These are phyloP conservation scores for Vittaforma corneae DNA, from an alignment of 371 early-diverging fungal species.

Conservation along the genomic window DNA sequence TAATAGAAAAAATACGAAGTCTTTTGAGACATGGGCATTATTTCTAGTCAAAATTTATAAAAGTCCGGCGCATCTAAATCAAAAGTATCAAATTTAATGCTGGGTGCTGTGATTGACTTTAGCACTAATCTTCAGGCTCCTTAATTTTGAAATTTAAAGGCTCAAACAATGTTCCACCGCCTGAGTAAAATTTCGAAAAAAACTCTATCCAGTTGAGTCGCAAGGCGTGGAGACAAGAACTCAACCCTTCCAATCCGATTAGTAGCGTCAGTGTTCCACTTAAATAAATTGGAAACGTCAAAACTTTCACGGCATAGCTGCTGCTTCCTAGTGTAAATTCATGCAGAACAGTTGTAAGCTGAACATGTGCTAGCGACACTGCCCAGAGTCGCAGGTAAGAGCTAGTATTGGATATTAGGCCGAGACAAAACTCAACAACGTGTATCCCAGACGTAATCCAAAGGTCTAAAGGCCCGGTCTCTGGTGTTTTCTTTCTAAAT, in stretches of 20 bases:
- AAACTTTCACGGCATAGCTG: slow-evolving; percentile 70
- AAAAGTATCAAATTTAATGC: too few relatives aligned
- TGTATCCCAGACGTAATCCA: slow-evolving; percentile 80
- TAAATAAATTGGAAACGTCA: slow-evolving; percentile 59
- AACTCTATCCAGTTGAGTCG: slow-evolving; percentile 99
- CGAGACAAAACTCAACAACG: slow-evolving; percentile 94
- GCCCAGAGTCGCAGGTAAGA: slow-evolving; percentile 99
- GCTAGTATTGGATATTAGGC: slow-evolving; percentile 93
- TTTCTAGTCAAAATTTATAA: too few relatives aligned
- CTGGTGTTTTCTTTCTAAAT: slow-evolving; percentile 20
- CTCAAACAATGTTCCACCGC: slow-evolving; percentile 68
- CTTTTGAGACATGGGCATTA: too few relatives aligned
- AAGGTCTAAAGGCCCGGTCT: slow-evolving; percentile 46
- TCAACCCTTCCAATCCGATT: slow-evolving; percentile 88
- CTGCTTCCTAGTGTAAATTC: slow-evolving; percentile 71
- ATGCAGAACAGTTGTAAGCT: slow-evolving; percentile 91
- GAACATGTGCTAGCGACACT: slow-evolving; percentile 92
- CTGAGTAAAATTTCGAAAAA: slow-evolving; percentile 87
- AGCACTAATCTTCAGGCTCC: too few relatives aligned
- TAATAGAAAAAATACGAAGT: too few relatives aligned
- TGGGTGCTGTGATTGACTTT: too few relatives aligned
- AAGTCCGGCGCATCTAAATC: too few relatives aligned
- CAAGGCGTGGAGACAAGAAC: slow-evolving; percentile 91
- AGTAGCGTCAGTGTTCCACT: slow-evolving; percentile 70
- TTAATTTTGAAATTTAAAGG: slow-evolving; percentile 63